Conservation (phyloP, 805 yeast genomes). For the Ogataea populi-albae region DNA sequence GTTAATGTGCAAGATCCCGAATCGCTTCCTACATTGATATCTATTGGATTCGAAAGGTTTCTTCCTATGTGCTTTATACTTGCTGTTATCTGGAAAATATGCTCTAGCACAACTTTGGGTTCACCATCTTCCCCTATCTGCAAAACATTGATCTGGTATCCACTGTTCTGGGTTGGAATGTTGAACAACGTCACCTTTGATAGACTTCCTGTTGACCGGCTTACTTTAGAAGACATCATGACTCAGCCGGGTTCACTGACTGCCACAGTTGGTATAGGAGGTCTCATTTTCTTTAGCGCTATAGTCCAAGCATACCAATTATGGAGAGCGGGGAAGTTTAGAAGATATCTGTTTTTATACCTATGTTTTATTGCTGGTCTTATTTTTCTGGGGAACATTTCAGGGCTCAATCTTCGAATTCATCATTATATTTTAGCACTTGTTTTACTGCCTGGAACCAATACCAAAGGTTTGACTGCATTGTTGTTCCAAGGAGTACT, state of each 20-base stretch:
- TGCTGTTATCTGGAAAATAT: conserved; percentile 63
- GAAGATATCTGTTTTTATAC: conserved; percentile 57
- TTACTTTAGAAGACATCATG: conserved; percentile 67
- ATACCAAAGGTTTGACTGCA: conserved; percentile 68
- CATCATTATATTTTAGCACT: conserved; percentile 81
- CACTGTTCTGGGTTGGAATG: conserved; percentile 79
- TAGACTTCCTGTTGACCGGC: conserved; percentile 80
- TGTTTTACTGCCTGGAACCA: conserved; percentile 78
- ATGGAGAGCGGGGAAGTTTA: conserved; percentile 75
- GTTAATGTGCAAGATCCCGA: conserved; percentile 54
- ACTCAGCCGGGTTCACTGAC: conserved; percentile 74
- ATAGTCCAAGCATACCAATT: conserved; percentile 71
- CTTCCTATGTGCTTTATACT: conserved; percentile 72
- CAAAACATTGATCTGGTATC: conserved; percentile 63
- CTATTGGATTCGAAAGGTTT: conserved; percentile 69
- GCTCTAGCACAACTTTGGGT: conserved; percentile 48
- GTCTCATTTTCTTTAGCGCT: conserved; percentile 51
- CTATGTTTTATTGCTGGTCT: conserved; percentile 41
- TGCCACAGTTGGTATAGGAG: conserved; percentile 54
- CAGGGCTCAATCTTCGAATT: conserved; percentile 70
- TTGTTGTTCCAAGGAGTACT: conserved; percentile 80
- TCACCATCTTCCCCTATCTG: conserved; percentile 38
- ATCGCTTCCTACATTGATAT: conserved; percentile 57
- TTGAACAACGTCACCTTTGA: conserved; percentile 88
- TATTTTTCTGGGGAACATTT: conserved; percentile 46